Evolutionary conservation across 179 eudicot genomes (phyloP), one percentile per base, ranked within the genome.

Genomic region (Gypsophila paniculata): DNA sequence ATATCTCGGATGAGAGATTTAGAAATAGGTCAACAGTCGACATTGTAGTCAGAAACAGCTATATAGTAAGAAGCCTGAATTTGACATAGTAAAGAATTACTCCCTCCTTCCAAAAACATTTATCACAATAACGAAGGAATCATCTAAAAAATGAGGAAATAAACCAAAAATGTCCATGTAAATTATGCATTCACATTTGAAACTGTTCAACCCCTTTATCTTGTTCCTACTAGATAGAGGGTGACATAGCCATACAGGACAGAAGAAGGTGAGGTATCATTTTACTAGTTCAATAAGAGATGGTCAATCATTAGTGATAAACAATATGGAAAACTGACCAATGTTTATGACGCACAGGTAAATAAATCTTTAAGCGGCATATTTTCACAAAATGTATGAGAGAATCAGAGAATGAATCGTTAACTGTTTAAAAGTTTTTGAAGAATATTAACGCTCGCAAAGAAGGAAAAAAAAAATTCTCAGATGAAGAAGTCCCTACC

Each of bases 401-500:
- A 68, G 52, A 68, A n/a, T 51, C 15, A 42, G 17, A 52, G 60
- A 58, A 68, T 1, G 25, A 26, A 29, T 17, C 17, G 38, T 68
- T 29, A 53, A 15, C 18, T 68, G 8, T 51, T 68, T 17, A 14
- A 9, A 9, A 49, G 17, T 68, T 13, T 39, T 18, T 49, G n/a
- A 36, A 51, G 9, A 51, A 23, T 29, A 63, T 18, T 10, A 46
- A n/a, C 22, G 22, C 15, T 65, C 69, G 4, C 53, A 62, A 65
- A 13, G 3, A 10, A 22, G 22, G 1, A 65, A 65, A 65, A 21
- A 60, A 17, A 5, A 64, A 8, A 38, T 46, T 29, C 59, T 68
- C 71, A n/a, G 54, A 51, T 9, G 21, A 62, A 12, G 46, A 25
- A 63, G 13, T 62, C 38, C 38, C 38, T 78, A 81, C 86, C 86